Evolutionary conservation across 1,284 basidiomycete genomes (phyloP).

Genomic region (Laetiporus sulphureus): DNA sequence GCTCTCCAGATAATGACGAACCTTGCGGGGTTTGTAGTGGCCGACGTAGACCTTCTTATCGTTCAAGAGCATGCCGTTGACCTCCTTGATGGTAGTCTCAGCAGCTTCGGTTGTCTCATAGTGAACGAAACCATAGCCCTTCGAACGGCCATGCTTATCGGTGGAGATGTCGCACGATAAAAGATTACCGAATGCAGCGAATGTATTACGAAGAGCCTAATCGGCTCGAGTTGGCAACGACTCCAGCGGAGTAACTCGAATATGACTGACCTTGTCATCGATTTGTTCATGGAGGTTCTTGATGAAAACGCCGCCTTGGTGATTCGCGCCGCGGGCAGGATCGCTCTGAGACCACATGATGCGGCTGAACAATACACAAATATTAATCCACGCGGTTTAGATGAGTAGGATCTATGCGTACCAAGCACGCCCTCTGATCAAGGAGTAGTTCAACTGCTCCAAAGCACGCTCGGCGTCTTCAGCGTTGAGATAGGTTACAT

Average conservation of each 20-base stretch:
- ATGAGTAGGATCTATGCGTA: slow-evolving; percentile 28
- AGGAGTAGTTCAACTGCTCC: slow-evolving; percentile 98
- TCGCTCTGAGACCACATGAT: slow-evolving; percentile 99
- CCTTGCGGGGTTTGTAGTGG: slow-evolving; percentile 96
- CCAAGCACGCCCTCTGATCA: slow-evolving; percentile 98
- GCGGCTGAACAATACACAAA: slow-evolving; percentile 48
- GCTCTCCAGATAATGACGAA: too few species aligned
- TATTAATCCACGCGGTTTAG: not conserved
- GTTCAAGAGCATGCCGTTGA: slow-evolving; percentile 99
- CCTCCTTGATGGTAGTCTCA: slow-evolving; percentile 94
- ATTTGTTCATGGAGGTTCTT: slow-evolving; percentile 99
- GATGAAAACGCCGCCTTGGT: slow-evolving; percentile 99
- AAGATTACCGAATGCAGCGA: slow-evolving; percentile 98
- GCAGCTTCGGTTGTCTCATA: slow-evolving; percentile 98
- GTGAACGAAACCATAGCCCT: slow-evolving; percentile 98
- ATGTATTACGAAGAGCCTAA: slow-evolving; percentile 98
- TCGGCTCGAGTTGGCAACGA: too few species aligned
- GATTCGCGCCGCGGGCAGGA: slow-evolving; percentile 97
- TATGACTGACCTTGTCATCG: slow-evolving; percentile 89
- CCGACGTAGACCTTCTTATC: slow-evolving; percentile 99
- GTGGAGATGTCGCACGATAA: slow-evolving; percentile 99
- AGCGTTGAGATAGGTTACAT: slow-evolving; percentile 98
- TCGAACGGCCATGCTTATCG: slow-evolving; percentile 88
- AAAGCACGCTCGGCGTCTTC: slow-evolving; percentile 96
- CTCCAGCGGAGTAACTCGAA: not conserved